Percentiles rank a stretch among this genome's conserved stretches.
These are phyloP conservation scores for Aspergillus mulundensis DNA, from an alignment of 495 filamentous ascomycete genomes.

Conservation along the genomic window DNA sequence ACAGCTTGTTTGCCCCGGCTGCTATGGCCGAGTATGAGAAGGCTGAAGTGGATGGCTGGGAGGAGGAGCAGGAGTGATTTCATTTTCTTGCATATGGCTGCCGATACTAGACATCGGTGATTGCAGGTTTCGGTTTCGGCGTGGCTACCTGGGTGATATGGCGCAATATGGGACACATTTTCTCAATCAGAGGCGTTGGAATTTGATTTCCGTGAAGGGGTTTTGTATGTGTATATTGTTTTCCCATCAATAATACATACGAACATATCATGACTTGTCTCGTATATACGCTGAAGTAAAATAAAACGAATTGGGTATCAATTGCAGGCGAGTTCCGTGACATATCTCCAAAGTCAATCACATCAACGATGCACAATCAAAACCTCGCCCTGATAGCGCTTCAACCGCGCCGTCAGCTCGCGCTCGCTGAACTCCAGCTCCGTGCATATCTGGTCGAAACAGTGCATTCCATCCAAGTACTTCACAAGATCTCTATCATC, in stretches of 20 bases:
- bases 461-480: conserved; percentile 78
- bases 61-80: conserved; percentile 60
- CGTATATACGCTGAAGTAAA: neutral
- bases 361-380: conserved; percentile 53
- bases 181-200: conserved; percentile 3
- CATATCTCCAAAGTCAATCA: conserved; percentile 10
- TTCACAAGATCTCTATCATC: conserved; percentile 50
- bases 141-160: neutral
- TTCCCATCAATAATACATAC: neutral
- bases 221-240: neutral
- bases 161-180: conserved; percentile 8
- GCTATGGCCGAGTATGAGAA: conserved; percentile 56
- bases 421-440: conserved; percentile 60
- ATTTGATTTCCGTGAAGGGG: neutral
- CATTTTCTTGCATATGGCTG: conserved; percentile 1
- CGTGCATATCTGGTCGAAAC: conserved; percentile 87
- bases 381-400: conserved; percentile 47
- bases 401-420: conserved; percentile 49
- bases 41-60: conserved; percentile 71
- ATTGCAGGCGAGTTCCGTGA: conserved; percentile 1
- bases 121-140: neutral
- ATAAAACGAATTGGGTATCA: neutral
- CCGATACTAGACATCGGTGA: conserved; percentile 3
- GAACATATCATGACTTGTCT: neutral
- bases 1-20: conserved; percentile 62